Evolutionary conservation across 495 filamentous ascomycete genomes (phyloP).

Genomic region (Penicillium verhagenii): DNA sequence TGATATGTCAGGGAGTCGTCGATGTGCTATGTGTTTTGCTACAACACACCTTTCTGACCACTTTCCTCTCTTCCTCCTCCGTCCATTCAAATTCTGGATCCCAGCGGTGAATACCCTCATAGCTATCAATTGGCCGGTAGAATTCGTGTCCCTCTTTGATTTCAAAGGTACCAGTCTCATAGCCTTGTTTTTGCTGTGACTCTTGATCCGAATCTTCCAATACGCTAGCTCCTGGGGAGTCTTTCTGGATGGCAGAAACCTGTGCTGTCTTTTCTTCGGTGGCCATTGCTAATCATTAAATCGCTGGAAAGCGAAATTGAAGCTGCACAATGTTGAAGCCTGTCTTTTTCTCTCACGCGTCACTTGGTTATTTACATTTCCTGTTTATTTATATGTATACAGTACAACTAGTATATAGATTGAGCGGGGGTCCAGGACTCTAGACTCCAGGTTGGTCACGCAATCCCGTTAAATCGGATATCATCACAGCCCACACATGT

Average conservation of each 20-base stretch:
- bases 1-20: background rate
- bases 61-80: slow-evolving; percentile 53
- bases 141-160: slow-evolving; percentile 13
- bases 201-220: slow-evolving; percentile 10
- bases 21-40: no score
- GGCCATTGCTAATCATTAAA: background rate
- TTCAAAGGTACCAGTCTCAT: slow-evolving; percentile 12
- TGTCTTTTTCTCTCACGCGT: no score
- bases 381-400: background rate
- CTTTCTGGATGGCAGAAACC: slow-evolving; percentile 5
- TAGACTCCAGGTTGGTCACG: no score
- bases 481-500: slow-evolving; percentile 5
- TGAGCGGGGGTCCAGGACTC: no score
- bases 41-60: slow-evolving; percentile 17
- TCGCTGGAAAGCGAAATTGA: background rate
- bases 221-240: background rate
- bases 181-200: slow-evolving; percentile 3
- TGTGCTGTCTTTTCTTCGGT: slow-evolving; percentile 1
- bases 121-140: slow-evolving; percentile 51
- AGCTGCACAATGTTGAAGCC: background rate
- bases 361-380: background rate
- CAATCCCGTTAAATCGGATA: background rate
- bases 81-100: slow-evolving; percentile 64
- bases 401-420: background rate
- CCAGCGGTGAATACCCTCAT: slow-evolving; percentile 63